phyloP scores from a whole-genome alignment of 1,284 basidiomycete genomes.

The Leccinum subfulvum region DNA sequence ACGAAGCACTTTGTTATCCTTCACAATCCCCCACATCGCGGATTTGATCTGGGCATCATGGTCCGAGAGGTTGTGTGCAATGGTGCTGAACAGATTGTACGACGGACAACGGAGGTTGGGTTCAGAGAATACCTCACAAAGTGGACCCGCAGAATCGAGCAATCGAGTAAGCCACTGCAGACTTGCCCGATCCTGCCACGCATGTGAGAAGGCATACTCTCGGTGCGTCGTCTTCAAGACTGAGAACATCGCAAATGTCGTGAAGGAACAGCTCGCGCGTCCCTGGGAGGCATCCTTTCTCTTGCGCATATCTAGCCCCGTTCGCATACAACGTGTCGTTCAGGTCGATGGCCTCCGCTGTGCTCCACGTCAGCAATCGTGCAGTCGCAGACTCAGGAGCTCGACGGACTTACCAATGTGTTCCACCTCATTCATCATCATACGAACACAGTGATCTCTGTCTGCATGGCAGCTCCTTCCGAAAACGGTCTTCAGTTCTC shows the following conservation, averaged over 20 bases:
- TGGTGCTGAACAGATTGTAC: neutral
- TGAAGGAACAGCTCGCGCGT: neutral
- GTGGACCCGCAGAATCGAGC: neutral
- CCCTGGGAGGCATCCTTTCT: neutral
- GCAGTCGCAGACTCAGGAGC: neutral
- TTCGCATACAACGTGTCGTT: neutral
- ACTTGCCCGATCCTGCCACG: neutral
- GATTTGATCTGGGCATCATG: neutral
- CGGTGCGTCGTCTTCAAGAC: neutral
- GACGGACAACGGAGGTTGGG: neutral
- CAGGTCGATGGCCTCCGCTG: neutral
- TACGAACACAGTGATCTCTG: neutral
- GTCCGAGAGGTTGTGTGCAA: neutral
- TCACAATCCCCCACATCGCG: neutral
- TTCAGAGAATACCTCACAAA: too few relatives aligned
- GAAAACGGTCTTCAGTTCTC: neutral
- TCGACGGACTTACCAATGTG: neutral
- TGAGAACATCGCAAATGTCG: neutral
- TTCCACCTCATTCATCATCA: neutral
- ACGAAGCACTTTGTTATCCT: neutral
- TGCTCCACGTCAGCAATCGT: neutral
- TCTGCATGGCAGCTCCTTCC: neutral
- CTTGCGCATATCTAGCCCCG: neutral
- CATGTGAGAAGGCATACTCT: neutral
- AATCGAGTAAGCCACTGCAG: neutral